A percentile compares a stretch with the other conserved stretches of the same genome.
Evolutionary conservation across 2,329 filamentous ascomycete species (phyloP).

Genomic region (Coniochaeta hoffmannii): DNA sequence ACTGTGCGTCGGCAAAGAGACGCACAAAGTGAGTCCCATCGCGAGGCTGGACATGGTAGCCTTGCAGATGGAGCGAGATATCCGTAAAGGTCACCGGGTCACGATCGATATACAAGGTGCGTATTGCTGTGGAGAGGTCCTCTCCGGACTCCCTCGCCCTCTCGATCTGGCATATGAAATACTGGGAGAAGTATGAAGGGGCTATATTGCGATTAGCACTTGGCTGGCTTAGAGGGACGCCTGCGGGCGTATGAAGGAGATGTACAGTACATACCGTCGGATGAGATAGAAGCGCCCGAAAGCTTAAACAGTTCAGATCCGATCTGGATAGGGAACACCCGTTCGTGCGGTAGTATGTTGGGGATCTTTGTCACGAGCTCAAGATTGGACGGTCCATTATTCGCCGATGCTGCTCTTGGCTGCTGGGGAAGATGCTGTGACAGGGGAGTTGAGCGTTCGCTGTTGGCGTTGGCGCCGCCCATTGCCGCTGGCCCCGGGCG

Average conservation of each 20-base stretch:
- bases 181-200: conserved; percentile 93
- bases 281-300: conserved; percentile 65
- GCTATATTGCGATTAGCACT: conserved; percentile 42
- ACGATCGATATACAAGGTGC: conserved; percentile 90
- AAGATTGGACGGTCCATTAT: background rate
- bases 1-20: conserved; percentile 89
- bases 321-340: conserved; percentile 69
- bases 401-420: background rate
- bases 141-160: conserved; percentile 53
- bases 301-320: conserved; percentile 65
- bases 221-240: background rate
- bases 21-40: conserved; percentile 86
- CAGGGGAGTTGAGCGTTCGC: background rate
- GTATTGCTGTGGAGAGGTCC: conserved; percentile 42
- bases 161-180: conserved; percentile 77
- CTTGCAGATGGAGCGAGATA: conserved; percentile 84
- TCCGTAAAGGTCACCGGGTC: conserved; percentile 85
- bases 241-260: conserved; percentile 1
- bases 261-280: conserved; percentile 64
- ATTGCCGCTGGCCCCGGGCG: background rate
- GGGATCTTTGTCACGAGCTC: conserved; percentile 40
- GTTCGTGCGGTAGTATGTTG: conserved; percentile 57
- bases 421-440: background rate
- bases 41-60: conserved; percentile 77
- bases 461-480: background rate